Evolutionary conservation across 768 basidiomycete genomes (phyloP), one percentile per base, ranked within the genome.

Genomic region (Lentinus tigrinus): DNA sequence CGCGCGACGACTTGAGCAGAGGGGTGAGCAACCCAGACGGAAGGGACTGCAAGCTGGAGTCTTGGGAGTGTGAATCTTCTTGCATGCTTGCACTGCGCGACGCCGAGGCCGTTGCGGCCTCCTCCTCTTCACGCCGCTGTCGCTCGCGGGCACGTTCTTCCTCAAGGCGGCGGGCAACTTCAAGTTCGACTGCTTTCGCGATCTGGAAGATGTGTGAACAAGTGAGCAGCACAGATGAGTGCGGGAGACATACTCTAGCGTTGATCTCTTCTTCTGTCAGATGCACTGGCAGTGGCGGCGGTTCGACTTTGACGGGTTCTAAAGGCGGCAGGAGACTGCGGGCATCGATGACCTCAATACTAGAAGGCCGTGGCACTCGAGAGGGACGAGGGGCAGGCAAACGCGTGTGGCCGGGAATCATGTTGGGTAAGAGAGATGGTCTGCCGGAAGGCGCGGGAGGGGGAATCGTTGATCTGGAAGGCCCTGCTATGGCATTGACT

Each of bases 211-310:
- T 28, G 54, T 11, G 37, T 16, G 9, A 26, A 26, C 23, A 44
- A 17, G 40, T 39, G n/a, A n/a, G 14, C 31, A 31, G 11, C 11
- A 31, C n/a, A 39, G 47, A 7, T 16, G 14, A 34, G 36, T 56
- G 4, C 17, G 38, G 13, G 24, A 6, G 2, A 70, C 79, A n/a
- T 64, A 87, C 90, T 74, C 85, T 76, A 36, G 86, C 87, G 60
- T 91, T 86, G 60, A 91, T 87, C 47, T 91, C 89, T 65, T 84
- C 81, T 71, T 88, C 86, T 2, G 83, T 82, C 62, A 88, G 67
- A 28, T 77, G 78, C 39, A 46, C 40, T 17, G 62, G 61, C 16
- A 65, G 38, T 16, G 52, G 21, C 1, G 54, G 37, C 10, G 34
- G 46, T 43, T 57, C 47, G 1, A 26, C 9, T 34, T 53, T 55